Percentiles rank a stretch among this genome's conserved stretches.
Conservation (phyloP, 1,139 yeast species). For the Pichia sp. region DNA sequence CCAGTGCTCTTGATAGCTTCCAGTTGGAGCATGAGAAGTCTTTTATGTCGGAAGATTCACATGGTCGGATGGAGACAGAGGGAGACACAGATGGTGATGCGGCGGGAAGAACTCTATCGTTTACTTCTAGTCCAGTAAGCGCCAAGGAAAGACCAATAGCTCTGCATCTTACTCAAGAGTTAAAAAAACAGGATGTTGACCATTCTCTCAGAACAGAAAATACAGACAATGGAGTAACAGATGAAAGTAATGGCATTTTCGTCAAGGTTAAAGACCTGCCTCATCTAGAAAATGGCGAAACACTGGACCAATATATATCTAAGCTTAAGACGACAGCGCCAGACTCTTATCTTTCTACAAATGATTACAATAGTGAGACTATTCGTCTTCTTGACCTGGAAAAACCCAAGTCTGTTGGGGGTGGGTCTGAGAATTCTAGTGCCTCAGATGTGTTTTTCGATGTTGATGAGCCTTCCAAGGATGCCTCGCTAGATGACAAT, state of each 20-base stretch:
- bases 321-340: slow-evolving; percentile 8
- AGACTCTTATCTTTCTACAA: background rate
- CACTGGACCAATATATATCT: slow-evolving; percentile 10
- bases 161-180: background rate
- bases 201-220: background rate
- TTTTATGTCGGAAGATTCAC: background rate
- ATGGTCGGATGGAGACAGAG: slow-evolving; percentile 3
- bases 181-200: background rate
- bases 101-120: background rate
- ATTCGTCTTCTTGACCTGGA: background rate
- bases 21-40: slow-evolving; percentile 15
- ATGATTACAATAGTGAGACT: background rate
- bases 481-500: background rate
- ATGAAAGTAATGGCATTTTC: slow-evolving; percentile 3
- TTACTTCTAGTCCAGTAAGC: background rate
- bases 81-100: slow-evolving; percentile 1
- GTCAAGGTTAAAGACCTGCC: slow-evolving; percentile 17
- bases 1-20: slow-evolving; percentile 17
- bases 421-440: slow-evolving; percentile 14
- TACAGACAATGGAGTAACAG: background rate
- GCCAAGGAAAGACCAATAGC: background rate
- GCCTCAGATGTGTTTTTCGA: slow-evolving; percentile 21
- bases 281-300: slow-evolving; percentile 11
- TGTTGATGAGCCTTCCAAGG: slow-evolving; percentile 16
- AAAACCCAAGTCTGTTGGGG: slow-evolving; percentile 2